phyloP scores from a whole-genome alignment of 2,329 filamentous ascomycete genomes.

The Trichophyton simii region DNA sequence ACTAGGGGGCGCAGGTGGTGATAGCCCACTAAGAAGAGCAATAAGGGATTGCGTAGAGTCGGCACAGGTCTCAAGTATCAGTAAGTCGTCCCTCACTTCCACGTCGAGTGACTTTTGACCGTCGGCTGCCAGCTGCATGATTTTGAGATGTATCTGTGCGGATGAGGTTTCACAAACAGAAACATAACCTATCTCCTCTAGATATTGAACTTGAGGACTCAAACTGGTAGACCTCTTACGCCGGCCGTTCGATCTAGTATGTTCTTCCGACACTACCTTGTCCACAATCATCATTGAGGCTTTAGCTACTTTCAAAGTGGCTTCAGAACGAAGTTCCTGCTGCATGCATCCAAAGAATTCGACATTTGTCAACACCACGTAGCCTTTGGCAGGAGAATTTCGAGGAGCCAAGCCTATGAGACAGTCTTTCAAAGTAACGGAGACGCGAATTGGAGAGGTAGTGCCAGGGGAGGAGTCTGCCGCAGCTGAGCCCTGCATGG shows the following conservation, averaged over 20 bases:
- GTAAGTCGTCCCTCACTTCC: constrained; percentile 69
- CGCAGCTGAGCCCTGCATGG: constrained; percentile 5
- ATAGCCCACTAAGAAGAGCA: constrained; percentile 61
- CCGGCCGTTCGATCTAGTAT: constrained; percentile 23
- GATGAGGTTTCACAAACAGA: constrained; percentile 79
- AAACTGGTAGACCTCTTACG: constrained; percentile 19
- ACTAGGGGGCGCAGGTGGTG: constrained; percentile 70
- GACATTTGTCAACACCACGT: constrained; percentile 67
- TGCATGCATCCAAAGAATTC: constrained; percentile 57
- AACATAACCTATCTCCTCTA: constrained; percentile 61
- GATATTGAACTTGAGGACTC: constrained; percentile 36
- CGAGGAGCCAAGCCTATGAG: constrained; percentile 75
- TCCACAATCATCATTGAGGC: constrained; percentile 75
- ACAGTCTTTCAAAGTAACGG: constrained; percentile 64
- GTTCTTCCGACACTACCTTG: constrained; percentile 44
- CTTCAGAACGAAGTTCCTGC: constrained; percentile 50
- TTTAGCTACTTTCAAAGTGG: constrained; percentile 59
- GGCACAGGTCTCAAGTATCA: constrained; percentile 88
- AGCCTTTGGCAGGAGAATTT: constrained; percentile 58
- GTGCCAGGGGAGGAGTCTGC: constrained; percentile 12
- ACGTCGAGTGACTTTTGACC: constrained; percentile 60
- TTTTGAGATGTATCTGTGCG: constrained; percentile 54
- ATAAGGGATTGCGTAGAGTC: constrained; percentile 93
- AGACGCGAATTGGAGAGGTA: constrained; percentile 41
- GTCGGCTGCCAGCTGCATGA: constrained; percentile 44